These are phyloP conservation scores for Acanthamoeba divionensis DNA, from an alignment of 208 protist genomes.

Conservation along the genomic window DNA sequence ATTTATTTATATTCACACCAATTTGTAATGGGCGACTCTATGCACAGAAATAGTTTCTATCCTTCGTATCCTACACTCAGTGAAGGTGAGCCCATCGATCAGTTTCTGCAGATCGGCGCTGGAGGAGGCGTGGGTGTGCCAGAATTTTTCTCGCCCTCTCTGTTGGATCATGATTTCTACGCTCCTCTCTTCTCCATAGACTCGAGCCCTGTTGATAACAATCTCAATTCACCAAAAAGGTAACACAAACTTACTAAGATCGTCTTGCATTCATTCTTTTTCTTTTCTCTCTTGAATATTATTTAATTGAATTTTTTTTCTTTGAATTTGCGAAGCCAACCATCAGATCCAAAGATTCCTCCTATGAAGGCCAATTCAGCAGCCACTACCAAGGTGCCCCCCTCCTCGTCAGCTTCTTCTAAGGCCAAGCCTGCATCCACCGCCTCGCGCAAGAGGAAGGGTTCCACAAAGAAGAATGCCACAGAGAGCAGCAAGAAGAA, in stretches of 20 bases:
- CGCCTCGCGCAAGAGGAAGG: conserved; percentile 16
- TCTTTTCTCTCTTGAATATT: neutral
- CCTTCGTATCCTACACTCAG: neutral
- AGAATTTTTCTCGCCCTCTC: neutral
- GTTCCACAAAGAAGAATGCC: neutral
- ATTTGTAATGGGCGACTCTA: no score
- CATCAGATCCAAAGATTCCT: neutral
- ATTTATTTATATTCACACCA: no score
- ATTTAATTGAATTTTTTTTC: neutral
- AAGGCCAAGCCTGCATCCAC: neutral
- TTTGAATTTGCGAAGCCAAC: neutral
- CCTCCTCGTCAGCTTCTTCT: neutral
- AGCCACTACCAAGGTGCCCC: neutral
- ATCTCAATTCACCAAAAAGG: neutral
- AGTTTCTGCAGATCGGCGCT: neutral
- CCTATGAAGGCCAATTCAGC: neutral
- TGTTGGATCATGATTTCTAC: neutral
- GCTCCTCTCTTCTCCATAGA: neutral
- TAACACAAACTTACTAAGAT: neutral
- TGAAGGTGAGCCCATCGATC: conserved; percentile 23
- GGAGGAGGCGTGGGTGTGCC: neutral
- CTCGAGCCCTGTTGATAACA: neutral
- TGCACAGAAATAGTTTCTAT: no score
- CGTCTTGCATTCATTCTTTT: neutral
- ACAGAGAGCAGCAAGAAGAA: conserved; percentile 24